These are phyloP conservation scores for Alternaria rosae DNA, from an alignment of 2,329 filamentous ascomycete species.

Conservation along the genomic window DNA sequence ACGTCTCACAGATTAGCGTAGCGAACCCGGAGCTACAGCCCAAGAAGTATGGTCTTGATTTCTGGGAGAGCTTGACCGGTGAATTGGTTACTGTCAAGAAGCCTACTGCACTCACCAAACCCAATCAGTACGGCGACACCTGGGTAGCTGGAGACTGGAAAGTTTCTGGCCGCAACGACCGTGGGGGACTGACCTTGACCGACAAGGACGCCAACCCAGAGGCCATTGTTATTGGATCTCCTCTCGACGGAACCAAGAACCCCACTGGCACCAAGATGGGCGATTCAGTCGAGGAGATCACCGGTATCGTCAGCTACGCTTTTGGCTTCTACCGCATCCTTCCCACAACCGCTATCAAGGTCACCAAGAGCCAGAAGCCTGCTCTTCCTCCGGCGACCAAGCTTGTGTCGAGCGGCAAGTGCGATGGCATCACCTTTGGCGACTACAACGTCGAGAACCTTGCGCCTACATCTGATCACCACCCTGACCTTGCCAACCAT, in stretches of 20 bases:
- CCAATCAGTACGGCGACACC: conserved; percentile 71
- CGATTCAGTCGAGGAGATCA: conserved; percentile 70
- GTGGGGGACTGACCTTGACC: conserved; percentile 70
- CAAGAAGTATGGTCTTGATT: conserved; percentile 70
- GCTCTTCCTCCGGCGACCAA: conserved; percentile 59
- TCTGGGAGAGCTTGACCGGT: conserved; percentile 74
- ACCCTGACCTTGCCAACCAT: conserved; percentile 67
- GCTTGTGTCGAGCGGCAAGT: conserved; percentile 63
- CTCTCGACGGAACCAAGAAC: conserved; percentile 71
- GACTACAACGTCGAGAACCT: conserved; percentile 77
- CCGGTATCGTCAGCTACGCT: conserved; percentile 70
- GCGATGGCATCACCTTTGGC: conserved; percentile 68
- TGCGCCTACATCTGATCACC: conserved; percentile 61
- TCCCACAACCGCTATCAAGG: conserved; percentile 65
- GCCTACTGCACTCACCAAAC: conserved; percentile 65
- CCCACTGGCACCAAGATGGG: conserved; percentile 68
- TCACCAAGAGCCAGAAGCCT: conserved; percentile 56
- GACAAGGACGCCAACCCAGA: conserved; percentile 72
- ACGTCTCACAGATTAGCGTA: conserved; percentile 63
- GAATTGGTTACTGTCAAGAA: conserved; percentile 70
- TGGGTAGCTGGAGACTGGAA: conserved; percentile 73
- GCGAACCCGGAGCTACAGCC: conserved; percentile 69
- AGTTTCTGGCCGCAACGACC: conserved; percentile 67
- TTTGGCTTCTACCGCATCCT: conserved; percentile 75
- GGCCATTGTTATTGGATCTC: conserved; percentile 69